phyloP scores from a whole-genome alignment of 345 rosid genomes.

The Turnera subulata region DNA sequence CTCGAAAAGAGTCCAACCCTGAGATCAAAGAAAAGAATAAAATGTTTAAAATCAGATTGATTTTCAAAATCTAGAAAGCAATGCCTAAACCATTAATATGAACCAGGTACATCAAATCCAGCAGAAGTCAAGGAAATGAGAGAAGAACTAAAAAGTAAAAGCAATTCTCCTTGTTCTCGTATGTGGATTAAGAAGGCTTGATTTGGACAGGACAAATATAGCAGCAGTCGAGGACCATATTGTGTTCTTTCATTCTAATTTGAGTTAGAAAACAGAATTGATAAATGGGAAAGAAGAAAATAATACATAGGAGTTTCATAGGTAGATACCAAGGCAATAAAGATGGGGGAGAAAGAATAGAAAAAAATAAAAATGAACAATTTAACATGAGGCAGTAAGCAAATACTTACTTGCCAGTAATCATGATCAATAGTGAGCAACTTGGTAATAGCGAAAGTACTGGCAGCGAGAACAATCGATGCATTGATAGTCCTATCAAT shows the following conservation, averaged over 20 bases:
- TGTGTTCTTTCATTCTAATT: too few species aligned
- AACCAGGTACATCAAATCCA: background rate
- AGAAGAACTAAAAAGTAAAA: too few species aligned
- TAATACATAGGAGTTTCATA: too few species aligned
- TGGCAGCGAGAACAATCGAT: slow-evolving; percentile 70
- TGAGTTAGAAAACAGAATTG: too few species aligned
- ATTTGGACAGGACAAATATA: too few species aligned
- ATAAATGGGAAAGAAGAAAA: too few species aligned
- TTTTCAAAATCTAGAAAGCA: background rate
- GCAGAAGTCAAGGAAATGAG: background rate
- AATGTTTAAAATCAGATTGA: slow-evolving; percentile 2
- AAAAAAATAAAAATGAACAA: background rate
- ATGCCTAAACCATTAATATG: too few species aligned
- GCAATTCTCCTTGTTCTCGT: too few species aligned
- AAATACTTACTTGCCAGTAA: slow-evolving; percentile 77
- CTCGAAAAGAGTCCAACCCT: slow-evolving; percentile 95
- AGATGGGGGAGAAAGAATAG: too few species aligned
- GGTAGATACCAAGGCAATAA: too few species aligned
- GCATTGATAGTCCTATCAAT: slow-evolving; percentile 74
- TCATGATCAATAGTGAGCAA: slow-evolving; percentile 85
- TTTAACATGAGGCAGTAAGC: background rate
- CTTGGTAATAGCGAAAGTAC: slow-evolving; percentile 76
- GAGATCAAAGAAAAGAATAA: slow-evolving; percentile 8
- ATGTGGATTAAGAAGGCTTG: too few species aligned
- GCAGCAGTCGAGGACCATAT: too few species aligned